Base-by-base conservation (phyloP, 345 rosid genomes). In the Boechera retrofracta region DNA sequence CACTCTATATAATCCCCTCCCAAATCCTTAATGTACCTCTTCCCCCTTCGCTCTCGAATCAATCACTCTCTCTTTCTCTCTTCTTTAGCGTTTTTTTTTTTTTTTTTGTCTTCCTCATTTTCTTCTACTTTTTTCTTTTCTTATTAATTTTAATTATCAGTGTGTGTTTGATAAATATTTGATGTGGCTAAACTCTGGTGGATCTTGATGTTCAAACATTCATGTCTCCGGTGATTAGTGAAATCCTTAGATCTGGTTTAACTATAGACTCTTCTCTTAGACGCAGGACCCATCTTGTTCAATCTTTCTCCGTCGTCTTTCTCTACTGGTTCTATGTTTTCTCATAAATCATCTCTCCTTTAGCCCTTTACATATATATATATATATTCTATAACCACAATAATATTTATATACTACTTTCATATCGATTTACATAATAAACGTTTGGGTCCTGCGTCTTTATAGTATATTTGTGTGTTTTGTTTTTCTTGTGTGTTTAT, bases 271-370 rank as follows among this genome's bases (percentile, higher is more conserved):
- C 97, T 47, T 78, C 91, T 49, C 83, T 87, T 64, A 72, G 92
- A 82, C 96, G 96, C 88, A 85, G 96, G 84, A 90, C 91, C 83
- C 99, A 92, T 89, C 88, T 95, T 39, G 98, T 95, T 92, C 99
- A 95, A 83, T 95, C 98, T 56, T 92, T 95, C 89, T 95, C 99
- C 3, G 98, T 95, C 66, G 96, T 83, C 28, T 92, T 95, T 83
- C 98, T 95, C 36, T 91, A 95, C 88, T 95, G 97, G 94, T 83
- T 95, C 77, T 95, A 95, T 67, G 94, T 91, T 48, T 94, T 95
- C 74, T 95, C 99, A 86, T 77, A 55, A 90, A 79, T 73, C 56
- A 32, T 29, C 71, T 51, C 79, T 59, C 60, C 78, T 74, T 67
- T 66, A 56, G 53, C 81, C 73, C 73, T 0, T 64, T 39, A 4